Evolutionary conservation across 352 stramenopile species (phyloP).

Genomic region (Globisporangium iwayamae): DNA sequence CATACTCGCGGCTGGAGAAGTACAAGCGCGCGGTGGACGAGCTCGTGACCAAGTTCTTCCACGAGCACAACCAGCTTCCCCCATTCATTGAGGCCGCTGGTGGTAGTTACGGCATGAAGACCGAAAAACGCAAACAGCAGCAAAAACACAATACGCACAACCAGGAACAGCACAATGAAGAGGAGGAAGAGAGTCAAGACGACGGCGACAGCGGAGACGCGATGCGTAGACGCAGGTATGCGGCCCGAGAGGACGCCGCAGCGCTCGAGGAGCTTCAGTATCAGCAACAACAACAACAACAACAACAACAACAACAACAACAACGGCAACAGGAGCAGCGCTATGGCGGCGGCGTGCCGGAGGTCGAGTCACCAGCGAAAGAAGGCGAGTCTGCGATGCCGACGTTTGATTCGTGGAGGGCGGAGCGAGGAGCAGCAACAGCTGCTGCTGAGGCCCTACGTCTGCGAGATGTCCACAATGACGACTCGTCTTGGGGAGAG

Average conservation of each 20-base stretch:
- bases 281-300: constrained; percentile 10
- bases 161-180: constrained; percentile 26
- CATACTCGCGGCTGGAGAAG: constrained; percentile 55
- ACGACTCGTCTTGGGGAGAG: constrained; percentile 1
- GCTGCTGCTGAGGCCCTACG: neutral
- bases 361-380: constrained; percentile 15
- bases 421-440: constrained; percentile 13
- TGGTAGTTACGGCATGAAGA: neutral
- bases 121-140: constrained; percentile 10
- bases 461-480: neutral
- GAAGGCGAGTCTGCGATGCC: constrained; percentile 8
- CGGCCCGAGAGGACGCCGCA: constrained; percentile 11
- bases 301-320: constrained; percentile 10
- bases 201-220: neutral
- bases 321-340: constrained; percentile 16
- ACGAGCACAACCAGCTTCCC: constrained; percentile 54
- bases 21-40: constrained; percentile 61
- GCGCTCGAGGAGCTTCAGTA: constrained; percentile 9
- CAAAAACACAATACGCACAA: constrained; percentile 17
- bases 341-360: constrained; percentile 10
- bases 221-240: constrained; percentile 1
- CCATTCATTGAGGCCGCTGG: constrained; percentile 44
- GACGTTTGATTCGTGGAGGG: constrained; percentile 27
- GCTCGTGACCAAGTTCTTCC: constrained; percentile 46
- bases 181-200: constrained; percentile 23